phyloP scores from a whole-genome alignment of 306 rosid species.

The Geum urbanum region DNA sequence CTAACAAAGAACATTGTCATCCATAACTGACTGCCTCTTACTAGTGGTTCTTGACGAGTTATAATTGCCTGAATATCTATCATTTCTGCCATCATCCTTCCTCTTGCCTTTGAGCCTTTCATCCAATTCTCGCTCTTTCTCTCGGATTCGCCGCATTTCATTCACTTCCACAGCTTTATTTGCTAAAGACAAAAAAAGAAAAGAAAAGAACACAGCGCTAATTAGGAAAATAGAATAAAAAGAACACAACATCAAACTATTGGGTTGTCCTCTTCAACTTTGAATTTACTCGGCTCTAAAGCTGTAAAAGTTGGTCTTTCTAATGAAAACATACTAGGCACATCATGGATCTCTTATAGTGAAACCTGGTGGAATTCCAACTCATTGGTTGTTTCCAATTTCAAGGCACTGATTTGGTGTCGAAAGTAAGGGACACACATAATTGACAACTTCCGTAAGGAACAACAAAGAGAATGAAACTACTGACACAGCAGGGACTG shows the following conservation, averaged over 20 bases:
- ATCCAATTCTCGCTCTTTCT: slow-evolving; percentile 68
- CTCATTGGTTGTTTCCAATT: neutral
- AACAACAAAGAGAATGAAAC: neutral
- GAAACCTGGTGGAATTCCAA: neutral
- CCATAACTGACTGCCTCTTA: slow-evolving; percentile 19
- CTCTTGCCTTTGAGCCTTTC: slow-evolving; percentile 41
- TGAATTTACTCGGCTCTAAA: neutral
- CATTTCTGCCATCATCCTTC: slow-evolving; percentile 33
- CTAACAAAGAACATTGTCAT: slow-evolving; percentile 37
- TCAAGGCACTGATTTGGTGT: neutral
- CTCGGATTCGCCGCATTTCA: slow-evolving; percentile 78
- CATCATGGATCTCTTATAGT: neutral
- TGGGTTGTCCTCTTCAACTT: neutral
- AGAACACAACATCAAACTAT: neutral
- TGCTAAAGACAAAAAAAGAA: slow-evolving; percentile 33
- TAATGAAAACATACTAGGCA: neutral
- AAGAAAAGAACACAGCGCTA: neutral
- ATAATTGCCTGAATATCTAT: slow-evolving; percentile 27
- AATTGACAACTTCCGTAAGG: too few species aligned
- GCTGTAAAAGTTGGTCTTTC: neutral
- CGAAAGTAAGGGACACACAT: neutral
- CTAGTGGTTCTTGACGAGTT: slow-evolving; percentile 23
- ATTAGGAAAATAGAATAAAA: neutral
- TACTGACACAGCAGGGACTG: slow-evolving; percentile 8
- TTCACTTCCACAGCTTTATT: slow-evolving; percentile 81